Conservation (phyloP, 768 basidiomycete genomes). For the Cyclocybe aegerita region DNA sequence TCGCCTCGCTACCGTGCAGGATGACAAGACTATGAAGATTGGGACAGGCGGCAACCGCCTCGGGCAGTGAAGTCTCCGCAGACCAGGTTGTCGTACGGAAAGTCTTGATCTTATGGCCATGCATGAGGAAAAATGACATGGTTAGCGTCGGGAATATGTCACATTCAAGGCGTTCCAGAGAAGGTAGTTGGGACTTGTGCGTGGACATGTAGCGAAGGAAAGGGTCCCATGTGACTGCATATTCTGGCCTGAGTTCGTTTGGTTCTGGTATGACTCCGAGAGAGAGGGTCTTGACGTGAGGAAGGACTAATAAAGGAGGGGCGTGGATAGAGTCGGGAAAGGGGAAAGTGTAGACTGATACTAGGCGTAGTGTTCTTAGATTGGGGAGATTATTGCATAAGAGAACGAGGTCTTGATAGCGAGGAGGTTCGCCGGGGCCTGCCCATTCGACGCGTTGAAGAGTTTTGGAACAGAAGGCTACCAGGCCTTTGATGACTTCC, state of each 20-base stretch:
- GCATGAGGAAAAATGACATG: conserved; percentile 34
- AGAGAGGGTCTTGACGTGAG: conserved; percentile 39
- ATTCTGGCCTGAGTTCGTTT: conserved; percentile 15
- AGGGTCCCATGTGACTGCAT: conserved; percentile 34
- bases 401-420: conserved; percentile 35
- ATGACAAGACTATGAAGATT: conserved; percentile 42
- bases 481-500: conserved; percentile 32
- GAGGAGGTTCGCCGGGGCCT: conserved; percentile 39
- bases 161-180: conserved; percentile 40
- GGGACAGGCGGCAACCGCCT: conserved; percentile 35
- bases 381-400: conserved; percentile 31
- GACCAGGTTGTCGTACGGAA: conserved; percentile 37
- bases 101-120: conserved; percentile 40
- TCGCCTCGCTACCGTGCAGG: conserved; percentile 26
- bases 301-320: conserved; percentile 27
- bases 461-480: conserved; percentile 28
- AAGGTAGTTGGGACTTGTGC: conserved; percentile 34
- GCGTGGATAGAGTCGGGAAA: conserved; percentile 11
- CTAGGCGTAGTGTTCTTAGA: conserved; percentile 40
- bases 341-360: conserved; percentile 37
- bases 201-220: conserved; percentile 36
- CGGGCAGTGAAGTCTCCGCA: conserved; percentile 27
- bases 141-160: conserved; percentile 35
- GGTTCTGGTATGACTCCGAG: conserved; percentile 35
- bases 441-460: conserved; percentile 46